Conservation (phyloP, 2,329 filamentous ascomycete species). For the Colletotrichum gigasporum region DNA sequence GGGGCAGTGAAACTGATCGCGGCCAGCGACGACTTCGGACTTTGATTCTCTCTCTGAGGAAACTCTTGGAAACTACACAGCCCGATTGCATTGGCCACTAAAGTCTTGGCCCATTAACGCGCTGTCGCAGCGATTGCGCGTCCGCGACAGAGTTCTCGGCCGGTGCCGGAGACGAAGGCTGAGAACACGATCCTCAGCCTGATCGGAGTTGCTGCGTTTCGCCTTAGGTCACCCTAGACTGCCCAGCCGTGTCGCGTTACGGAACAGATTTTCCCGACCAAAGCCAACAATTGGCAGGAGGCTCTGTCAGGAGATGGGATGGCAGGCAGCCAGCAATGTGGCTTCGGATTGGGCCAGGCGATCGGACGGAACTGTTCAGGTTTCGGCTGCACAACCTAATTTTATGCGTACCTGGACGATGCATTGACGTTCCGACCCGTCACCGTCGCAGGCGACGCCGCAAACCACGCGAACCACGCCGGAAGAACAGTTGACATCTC, state of each 20-base stretch:
- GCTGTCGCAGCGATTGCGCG: neutral
- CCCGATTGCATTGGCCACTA: neutral
- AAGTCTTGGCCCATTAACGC: too few relatives aligned
- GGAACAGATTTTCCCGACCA: conserved; percentile 5
- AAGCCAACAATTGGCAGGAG: neutral
- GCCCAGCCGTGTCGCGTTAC: neutral
- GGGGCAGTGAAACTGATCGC: neutral
- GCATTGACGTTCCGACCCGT: conserved; percentile 10
- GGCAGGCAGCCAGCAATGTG: neutral
- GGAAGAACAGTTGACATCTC: neutral
- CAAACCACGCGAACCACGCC: neutral
- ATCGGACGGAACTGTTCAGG: conserved; percentile 15
- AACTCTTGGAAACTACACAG: neutral
- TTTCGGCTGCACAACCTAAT: conserved; percentile 12
- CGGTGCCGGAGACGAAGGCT: neutral
- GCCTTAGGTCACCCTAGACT: neutral
- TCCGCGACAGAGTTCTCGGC: too few relatives aligned
- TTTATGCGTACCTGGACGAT: conserved; percentile 2
- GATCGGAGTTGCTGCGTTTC: neutral
- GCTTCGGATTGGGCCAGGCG: conserved; percentile 2
- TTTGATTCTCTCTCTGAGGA: neutral
- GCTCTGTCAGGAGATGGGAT: conserved; percentile 7
- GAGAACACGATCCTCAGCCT: neutral
- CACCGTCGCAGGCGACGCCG: neutral
- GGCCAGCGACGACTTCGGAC: neutral